Evolutionary conservation across 805 yeast genomes (phyloP), one percentile per base, ranked within the genome.

Genomic region (Osmozyma mogii): DNA sequence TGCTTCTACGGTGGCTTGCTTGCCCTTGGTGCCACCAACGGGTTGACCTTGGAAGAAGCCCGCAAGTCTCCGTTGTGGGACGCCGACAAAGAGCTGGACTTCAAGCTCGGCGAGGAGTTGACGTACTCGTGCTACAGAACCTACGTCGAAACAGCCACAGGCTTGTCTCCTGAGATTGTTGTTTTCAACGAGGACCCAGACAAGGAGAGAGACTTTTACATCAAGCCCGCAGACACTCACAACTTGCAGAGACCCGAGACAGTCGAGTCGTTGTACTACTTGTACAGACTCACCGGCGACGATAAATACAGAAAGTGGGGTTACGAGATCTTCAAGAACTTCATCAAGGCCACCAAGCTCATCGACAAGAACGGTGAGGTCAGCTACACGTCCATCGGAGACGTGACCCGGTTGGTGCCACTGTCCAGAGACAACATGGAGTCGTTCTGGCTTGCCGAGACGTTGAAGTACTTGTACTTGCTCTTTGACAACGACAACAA

Each of bases 181-280:
- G 81, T 80, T 1, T 89, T 89, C 67, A 84, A 84, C 54, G 58
- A 67, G 7, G 74, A 73, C 36, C 48, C 53, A 3, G 47, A 44
- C 9, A 54, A 49, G 8, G 47, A 61, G 1, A 50, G 55, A 5
- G 95, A 84, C 50, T 82, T 84, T 52, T 51, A 41, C 35, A 77
- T 84, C 45, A 82, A 82, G 50, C 77, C 75, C 6, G 51, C 57
- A 10, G 96, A 88, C 52, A 70, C 66, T 29, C 96, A 88, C 54
- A 85, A 85, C 53, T 61, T 88, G 38, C 96, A 87, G 59, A 69
- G 96, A 42, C 96, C 96, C 1, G 96, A 88, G 54, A 84, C 96
- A 2, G 94, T 87, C 2, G 96, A 88, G 56, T 78, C 94, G 1
- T 61, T 88, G 24, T 88, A 79, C 63, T 70, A 81, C 41, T 58